These are phyloP conservation scores for Malbranchea zuffiana DNA, from an alignment of 2,329 filamentous ascomycete species.

Conservation along the genomic window DNA sequence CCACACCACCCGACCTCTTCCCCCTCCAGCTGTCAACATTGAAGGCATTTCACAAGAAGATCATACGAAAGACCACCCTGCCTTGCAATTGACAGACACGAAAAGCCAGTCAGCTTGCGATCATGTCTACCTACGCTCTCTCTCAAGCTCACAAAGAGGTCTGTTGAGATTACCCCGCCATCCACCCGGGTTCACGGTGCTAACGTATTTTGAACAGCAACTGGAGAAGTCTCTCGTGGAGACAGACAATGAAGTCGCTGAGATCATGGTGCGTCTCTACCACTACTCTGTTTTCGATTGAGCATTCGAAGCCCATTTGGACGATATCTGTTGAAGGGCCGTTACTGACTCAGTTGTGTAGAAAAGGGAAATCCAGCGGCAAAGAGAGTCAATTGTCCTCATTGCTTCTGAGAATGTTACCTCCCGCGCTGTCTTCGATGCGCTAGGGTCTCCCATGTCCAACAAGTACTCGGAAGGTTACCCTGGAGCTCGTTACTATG, in stretches of 20 bases:
- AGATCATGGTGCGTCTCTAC: constrained; percentile 70
- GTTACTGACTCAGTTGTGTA: constrained; percentile 27
- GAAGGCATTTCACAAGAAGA: not conserved
- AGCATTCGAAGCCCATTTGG: not conserved
- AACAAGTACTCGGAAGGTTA: constrained; percentile 99
- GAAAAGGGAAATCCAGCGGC: constrained; percentile 89
- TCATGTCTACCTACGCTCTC: constrained; percentile 49
- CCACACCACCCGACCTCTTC: not conserved
- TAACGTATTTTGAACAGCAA: constrained; percentile 51
- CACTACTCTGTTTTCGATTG: constrained; percentile 2
- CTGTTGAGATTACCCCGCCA: constrained; percentile 25
- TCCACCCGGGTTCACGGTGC: constrained; percentile 12
- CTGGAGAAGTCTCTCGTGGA: constrained; percentile 91
- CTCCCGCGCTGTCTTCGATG: constrained; percentile 94
- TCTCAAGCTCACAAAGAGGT: constrained; percentile 56
- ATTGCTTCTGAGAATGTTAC: constrained; percentile 99
- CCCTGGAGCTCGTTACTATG: constrained; percentile 96
- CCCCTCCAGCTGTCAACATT: not conserved
- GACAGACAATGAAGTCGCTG: constrained; percentile 83
- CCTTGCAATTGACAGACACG: not conserved
- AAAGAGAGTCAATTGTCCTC: constrained; percentile 95
- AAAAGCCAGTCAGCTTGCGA: constrained; percentile 14
- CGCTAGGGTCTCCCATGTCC: constrained; percentile 85
- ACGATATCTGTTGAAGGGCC: not conserved
- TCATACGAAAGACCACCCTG: not conserved